phyloP scores from a whole-genome alignment of 805 yeast species.

The Zygosaccharomyces kombuchaensis region DNA sequence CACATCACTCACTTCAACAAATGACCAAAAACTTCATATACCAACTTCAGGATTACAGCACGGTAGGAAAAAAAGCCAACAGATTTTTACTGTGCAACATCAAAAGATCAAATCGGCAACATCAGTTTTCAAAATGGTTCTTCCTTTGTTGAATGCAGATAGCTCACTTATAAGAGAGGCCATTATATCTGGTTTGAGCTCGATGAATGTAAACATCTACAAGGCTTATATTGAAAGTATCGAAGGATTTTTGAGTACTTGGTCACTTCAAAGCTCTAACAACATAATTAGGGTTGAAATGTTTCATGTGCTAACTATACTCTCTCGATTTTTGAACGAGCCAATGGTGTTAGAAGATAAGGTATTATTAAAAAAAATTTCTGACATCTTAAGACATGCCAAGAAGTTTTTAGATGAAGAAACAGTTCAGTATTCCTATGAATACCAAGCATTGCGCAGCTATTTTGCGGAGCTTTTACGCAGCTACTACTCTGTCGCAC shows the following conservation, averaged over 20 bases:
- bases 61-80: slow-evolving; percentile 72
- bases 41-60: slow-evolving; percentile 52
- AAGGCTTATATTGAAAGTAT: slow-evolving; percentile 73
- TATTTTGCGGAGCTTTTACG: slow-evolving; percentile 82
- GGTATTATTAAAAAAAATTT: slow-evolving; percentile 61
- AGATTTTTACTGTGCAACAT: slow-evolving; percentile 75
- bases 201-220: slow-evolving; percentile 86
- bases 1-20: slow-evolving; percentile 83
- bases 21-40: slow-evolving; percentile 74
- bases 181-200: slow-evolving; percentile 81
- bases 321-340: slow-evolving; percentile 56
- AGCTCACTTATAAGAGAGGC: slow-evolving; percentile 76
- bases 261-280: slow-evolving; percentile 46
- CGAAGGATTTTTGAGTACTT: slow-evolving; percentile 52
- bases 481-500: slow-evolving; percentile 59
- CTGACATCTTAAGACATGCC: slow-evolving; percentile 56
- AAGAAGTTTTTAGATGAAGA: slow-evolving; percentile 55
- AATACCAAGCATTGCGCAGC: slow-evolving; percentile 71
- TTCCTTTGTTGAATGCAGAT: slow-evolving; percentile 71
- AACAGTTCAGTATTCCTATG: slow-evolving; percentile 57
- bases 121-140: slow-evolving; percentile 79
- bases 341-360: slow-evolving; percentile 55
- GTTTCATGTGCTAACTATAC: slow-evolving; percentile 68
- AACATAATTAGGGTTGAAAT: slow-evolving; percentile 62
- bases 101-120: slow-evolving; percentile 91